phyloP scores from a whole-genome alignment of 148 eudicot species.

The Amaranthus cruentus region DNA sequence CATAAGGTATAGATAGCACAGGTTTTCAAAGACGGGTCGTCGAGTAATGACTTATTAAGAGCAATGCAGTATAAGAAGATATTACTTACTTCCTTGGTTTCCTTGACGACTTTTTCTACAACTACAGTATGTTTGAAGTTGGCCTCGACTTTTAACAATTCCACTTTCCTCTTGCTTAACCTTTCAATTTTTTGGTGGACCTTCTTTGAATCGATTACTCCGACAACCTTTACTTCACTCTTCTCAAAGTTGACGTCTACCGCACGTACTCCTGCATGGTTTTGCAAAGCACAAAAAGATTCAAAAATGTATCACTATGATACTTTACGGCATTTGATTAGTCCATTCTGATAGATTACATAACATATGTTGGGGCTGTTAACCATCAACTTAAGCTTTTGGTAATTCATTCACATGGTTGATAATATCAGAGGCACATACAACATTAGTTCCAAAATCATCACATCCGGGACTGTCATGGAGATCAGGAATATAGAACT shows the following conservation, averaged over 20 bases:
- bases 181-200: conserved; percentile 49
- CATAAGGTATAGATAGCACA: too few species aligned
- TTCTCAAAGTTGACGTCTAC: conserved; percentile 52
- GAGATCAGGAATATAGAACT: too few species aligned
- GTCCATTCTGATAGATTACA: not conserved
- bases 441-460: too few species aligned
- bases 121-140: conserved; percentile 39
- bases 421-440: too few species aligned
- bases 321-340: not conserved
- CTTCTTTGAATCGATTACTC: conserved; percentile 59
- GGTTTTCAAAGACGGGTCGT: too few species aligned
- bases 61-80: not conserved
- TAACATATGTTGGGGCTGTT: too few species aligned
- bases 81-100: conserved; percentile 32
- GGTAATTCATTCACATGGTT: too few species aligned
- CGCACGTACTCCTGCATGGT: conserved; percentile 46
- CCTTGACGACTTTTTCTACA: conserved; percentile 38
- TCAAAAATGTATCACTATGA: not conserved
- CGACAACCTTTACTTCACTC: conserved; percentile 53
- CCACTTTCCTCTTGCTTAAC: conserved; percentile 57
- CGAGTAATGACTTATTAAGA: not conserved
- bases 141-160: conserved; percentile 37
- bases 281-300: not conserved
- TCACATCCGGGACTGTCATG: too few species aligned
- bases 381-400: too few species aligned